Conservation (phyloP, 176 grass and related monocot species). For the Sorghum bicolor region DNA sequence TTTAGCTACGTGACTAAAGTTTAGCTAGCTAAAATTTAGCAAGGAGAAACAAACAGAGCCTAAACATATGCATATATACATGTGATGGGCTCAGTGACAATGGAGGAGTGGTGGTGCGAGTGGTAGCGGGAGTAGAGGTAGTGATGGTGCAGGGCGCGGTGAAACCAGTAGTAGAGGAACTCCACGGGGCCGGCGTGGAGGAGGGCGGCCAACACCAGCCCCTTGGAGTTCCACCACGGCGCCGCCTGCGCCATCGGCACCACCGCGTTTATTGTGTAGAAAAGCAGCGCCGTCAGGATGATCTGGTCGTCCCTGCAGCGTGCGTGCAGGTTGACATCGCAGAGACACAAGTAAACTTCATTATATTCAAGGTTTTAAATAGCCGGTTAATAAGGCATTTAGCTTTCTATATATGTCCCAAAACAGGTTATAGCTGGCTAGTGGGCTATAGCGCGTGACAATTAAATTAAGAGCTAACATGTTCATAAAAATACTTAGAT, state of each 20-base stretch:
- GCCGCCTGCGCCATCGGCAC: neutral
- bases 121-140: slow-evolving; percentile 86
- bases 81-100: slow-evolving; percentile 93
- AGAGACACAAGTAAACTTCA: no score
- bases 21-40: no score
- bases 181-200: slow-evolving; percentile 67
- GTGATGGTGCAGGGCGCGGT: slow-evolving; percentile 86
- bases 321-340: no score
- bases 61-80: slow-evolving; percentile 3
- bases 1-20: no score
- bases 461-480: no score
- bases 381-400: no score
- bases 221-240: slow-evolving; percentile 62
- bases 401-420: no score
- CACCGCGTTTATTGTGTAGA: slow-evolving; percentile 35
- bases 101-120: slow-evolving; percentile 86
- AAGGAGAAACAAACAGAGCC: no score
- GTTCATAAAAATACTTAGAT: no score
- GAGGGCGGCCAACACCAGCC: slow-evolving; percentile 25
- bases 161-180: slow-evolving; percentile 98
- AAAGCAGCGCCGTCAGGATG: slow-evolving; percentile 65
- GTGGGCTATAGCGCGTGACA: no score
- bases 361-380: no score
- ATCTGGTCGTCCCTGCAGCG: slow-evolving; percentile 99
- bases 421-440: no score